Percentiles rank a stretch among this genome's conserved stretches.
Conservation (phyloP, 2,329 filamentous ascomycete genomes). For the Penicillium frequentans region DNA sequence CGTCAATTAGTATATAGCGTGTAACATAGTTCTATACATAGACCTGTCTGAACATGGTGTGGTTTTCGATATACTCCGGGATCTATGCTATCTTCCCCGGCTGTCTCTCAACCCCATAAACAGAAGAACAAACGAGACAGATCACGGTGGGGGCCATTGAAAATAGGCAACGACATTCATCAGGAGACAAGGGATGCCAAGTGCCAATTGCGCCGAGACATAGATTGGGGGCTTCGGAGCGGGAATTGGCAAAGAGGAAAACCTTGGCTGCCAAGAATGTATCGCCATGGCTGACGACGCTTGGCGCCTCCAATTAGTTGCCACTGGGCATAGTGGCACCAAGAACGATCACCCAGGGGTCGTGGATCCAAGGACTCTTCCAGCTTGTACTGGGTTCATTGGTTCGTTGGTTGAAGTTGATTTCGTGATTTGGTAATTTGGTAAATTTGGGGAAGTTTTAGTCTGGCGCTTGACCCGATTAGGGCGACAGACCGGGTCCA, state of each 20-base stretch:
- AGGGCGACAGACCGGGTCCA: background rate
- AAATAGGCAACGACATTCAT: background rate
- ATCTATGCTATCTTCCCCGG: background rate
- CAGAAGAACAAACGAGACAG: background rate
- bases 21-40: background rate
- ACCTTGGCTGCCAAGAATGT: constrained; percentile 28
- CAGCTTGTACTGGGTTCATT: background rate
- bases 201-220: constrained; percentile 13
- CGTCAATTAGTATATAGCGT: background rate
- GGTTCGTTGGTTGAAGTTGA: background rate
- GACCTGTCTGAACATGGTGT: background rate
- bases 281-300: constrained; percentile 16
- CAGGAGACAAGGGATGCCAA: constrained; percentile 5
- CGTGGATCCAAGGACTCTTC: background rate
- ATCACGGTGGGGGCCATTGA: background rate
- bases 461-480: background rate
- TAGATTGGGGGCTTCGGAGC: constrained; percentile 20
- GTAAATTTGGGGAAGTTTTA: background rate
- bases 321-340: background rate
- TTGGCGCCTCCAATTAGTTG: constrained; percentile 14
- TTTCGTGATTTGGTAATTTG: background rate
- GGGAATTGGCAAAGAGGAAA: constrained; percentile 28
- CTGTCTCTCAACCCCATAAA: background rate
- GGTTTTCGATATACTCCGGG: background rate
- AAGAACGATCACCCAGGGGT: background rate